These are phyloP conservation scores for Penstemon davidsonii DNA, from an alignment of 257 asterid genomes.

Conservation along the genomic window DNA sequence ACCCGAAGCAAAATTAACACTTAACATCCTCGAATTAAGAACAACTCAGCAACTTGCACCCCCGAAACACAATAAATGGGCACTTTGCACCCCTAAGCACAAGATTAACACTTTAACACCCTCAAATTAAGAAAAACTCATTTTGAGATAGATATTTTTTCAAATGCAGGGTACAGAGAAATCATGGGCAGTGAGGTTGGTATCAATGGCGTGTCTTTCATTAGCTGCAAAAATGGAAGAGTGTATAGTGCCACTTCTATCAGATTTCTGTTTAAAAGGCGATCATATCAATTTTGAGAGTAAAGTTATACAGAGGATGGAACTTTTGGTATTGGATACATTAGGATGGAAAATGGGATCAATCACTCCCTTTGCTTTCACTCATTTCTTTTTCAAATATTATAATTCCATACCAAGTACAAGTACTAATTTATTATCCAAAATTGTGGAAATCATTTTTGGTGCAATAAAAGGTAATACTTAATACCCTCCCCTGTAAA, in stretches of 20 bases:
- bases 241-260: conserved; percentile 34
- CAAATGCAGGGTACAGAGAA: background rate
- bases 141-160: no score
- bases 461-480: conserved; percentile 37
- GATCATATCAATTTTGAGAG: conserved; percentile 34
- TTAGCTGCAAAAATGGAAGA: conserved; percentile 73
- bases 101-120: no score
- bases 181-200: conserved; percentile 44
- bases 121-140: no score
- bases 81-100: no score
- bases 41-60: no score
- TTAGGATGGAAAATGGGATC: conserved; percentile 58
- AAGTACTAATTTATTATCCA: conserved; percentile 20
- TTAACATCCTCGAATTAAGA: no score
- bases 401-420: background rate
- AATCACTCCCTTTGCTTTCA: conserved; percentile 54
- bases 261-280: conserved; percentile 35
- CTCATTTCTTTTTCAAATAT: conserved; percentile 42
- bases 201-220: conserved; percentile 58
- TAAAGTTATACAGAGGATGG: conserved; percentile 49
- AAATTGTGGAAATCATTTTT: conserved; percentile 30
- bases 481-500: background rate
- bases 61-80: no score
- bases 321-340: conserved; percentile 43
- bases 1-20: no score